These are phyloP conservation scores for Elsinoe arachidis DNA, from an alignment of 2,329 filamentous ascomycete species.

Conservation along the genomic window DNA sequence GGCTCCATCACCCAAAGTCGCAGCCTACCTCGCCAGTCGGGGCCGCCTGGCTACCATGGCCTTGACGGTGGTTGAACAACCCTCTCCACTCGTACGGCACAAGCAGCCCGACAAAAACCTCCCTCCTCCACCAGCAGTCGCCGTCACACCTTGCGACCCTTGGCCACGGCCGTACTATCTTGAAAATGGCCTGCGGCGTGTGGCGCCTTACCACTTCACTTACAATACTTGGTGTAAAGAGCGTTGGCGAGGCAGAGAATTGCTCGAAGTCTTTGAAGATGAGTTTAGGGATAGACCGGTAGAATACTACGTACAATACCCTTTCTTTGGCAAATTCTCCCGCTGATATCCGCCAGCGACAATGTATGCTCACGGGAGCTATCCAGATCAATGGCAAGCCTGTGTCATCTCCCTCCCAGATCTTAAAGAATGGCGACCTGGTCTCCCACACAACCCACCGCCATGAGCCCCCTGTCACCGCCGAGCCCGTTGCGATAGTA, in stretches of 20 bases:
- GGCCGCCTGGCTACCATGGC: conserved; percentile 40
- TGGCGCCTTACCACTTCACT: conserved; percentile 81
- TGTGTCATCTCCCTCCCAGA: conserved; percentile 55
- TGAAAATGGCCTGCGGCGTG: conserved; percentile 72
- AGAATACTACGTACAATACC: conserved; percentile 66
- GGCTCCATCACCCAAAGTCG: conserved; percentile 45
- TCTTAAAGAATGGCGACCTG: conserved; percentile 79
- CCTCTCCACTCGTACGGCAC: conserved; percentile 15
- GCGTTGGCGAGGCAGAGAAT: conserved; percentile 72
- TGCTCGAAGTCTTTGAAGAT: conserved; percentile 80
- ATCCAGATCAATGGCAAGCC: conserved; percentile 72
- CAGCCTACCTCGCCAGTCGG: conserved; percentile 44
- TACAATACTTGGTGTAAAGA: conserved; percentile 95
- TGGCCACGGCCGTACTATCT: conserved; percentile 70
- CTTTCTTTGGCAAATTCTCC: not conserved
- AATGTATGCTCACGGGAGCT: conserved; percentile 69
- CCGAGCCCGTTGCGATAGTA: conserved; percentile 68
- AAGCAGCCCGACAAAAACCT: conserved; percentile 29
- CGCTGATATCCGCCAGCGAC: conserved; percentile 39
- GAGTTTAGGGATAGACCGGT: conserved; percentile 84
- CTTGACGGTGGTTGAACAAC: conserved; percentile 29
- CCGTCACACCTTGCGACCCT: conserved; percentile 47
- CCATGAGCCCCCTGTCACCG: conserved; percentile 88
- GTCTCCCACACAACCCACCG: conserved; percentile 91
- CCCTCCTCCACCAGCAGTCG: conserved; percentile 40